Evolutionary conservation across 257 asterid genomes (phyloP), one percentile per base, ranked within the genome.

Genomic region (Anisodus acutangulus): DNA sequence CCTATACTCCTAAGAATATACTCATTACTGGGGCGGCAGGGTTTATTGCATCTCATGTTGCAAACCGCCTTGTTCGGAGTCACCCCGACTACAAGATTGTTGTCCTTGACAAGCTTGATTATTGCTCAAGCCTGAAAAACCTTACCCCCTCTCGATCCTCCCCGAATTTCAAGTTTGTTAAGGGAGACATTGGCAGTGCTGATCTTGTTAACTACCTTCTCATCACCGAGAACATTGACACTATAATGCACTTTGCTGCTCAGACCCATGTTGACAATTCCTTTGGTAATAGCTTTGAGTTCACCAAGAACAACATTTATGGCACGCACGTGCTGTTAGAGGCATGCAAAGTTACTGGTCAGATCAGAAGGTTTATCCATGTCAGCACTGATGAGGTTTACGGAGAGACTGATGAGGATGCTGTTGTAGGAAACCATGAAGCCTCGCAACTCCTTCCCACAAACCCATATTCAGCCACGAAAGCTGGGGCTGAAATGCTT

Each of bases 21-120:
- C 97, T 95, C 84, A 93, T 95, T 59, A 95, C 99, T n/a, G 99
- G 99, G 80, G 99, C 99, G 7, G 99, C 99, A 31, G 99, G 99
- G 47, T 95, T 95, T 81, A 95, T 95, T 82, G 99, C 99, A 9
- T 95, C 98, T 85, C 99, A 95, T 91, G 99, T 95, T 47, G 99
- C 99, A 1, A 95, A 95, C 86, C 89, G 97, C 90, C 98, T 95
- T 16, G 82, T 94, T 72, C 86, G 97, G 79, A 94, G 88, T 93
- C 92, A 95, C 88, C 98, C 99, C 0, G 93, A 92, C 0, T 95
- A 95, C 97, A 95, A 95, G 89, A 92, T 95, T 76, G 96, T 95
- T 59, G 96, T 95, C 72, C 98, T 95, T 41, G 99, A 95, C 91
- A 95, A 95, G 88, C 98, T 95, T 67, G 99, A 95, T 86, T 95